Evolutionary conservation across 345 rosid genomes (phyloP), one percentile per base, ranked within the genome.

Genomic region (Eucalyptus camaldulensis): DNA sequence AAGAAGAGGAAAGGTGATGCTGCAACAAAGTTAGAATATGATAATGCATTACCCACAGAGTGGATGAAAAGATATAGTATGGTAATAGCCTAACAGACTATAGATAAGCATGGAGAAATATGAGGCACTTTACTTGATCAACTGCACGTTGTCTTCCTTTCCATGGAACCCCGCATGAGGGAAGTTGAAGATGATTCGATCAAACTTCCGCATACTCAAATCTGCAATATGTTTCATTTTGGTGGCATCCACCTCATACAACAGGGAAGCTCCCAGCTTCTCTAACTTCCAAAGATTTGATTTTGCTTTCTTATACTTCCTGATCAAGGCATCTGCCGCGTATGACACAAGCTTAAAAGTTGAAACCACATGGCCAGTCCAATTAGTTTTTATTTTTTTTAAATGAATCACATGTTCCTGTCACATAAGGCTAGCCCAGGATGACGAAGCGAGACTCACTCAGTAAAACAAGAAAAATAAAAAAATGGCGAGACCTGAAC

Each of bases 81-180:
- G 45, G 40, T 37, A 72, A 43, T 31, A 43, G 49, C 60, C 62
- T 43, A 33, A 58, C 27, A 44, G 72, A 87, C 51, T 37, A 85
- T 69, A 22, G 43, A 60, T 56, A 49, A 72, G 19, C 67, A 40
- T 25, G 31, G 47, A 90, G 24, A 37, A 60, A 50, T 45, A 15
- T 85, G 49, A 40, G 49, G 49, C 44, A 87, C 60, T 91, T 90
- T 62, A 94, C 96, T 12, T 17, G 62, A 94, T 95, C 65, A 90
- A 4, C 5, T 6, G 14, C 88, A 6, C 24, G 87, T 88, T 16
- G 58, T 91, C 92, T 91, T 93, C 96, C 89, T 49, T 94, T 58
- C 96, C 90, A 17, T 91, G 49, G 88, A 95, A 96, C 45, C 96
- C 98, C 3, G 95, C 96, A 51, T 94, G 96, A 21, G 98, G 98